phyloP scores from a whole-genome alignment of 1,139 yeast genomes.

The Kodamaea plutei region DNA sequence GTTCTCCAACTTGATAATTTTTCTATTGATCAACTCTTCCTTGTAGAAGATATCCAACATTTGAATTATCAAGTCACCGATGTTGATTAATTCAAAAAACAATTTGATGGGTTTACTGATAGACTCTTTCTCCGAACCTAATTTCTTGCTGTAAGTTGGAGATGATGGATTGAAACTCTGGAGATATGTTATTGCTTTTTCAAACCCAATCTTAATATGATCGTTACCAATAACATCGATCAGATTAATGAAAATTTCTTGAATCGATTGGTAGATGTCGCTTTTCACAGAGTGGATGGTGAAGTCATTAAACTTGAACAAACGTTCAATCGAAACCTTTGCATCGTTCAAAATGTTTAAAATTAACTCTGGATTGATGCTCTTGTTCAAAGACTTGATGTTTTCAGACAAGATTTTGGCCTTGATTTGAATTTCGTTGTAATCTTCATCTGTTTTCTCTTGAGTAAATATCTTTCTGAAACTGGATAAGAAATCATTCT shows the following conservation, averaged over 20 bases:
- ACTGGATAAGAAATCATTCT: conserved; percentile 48
- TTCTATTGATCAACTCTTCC: conserved; percentile 67
- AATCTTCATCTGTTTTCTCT: conserved; percentile 24
- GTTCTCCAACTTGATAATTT: conserved; percentile 60
- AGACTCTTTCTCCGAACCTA: conserved; percentile 21
- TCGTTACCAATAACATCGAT: conserved; percentile 61
- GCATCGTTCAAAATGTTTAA: conserved; percentile 38
- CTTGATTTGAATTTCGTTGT: conserved; percentile 41
- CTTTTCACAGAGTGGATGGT: conserved; percentile 29
- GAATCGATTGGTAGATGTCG: conserved; percentile 34
- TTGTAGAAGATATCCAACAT: conserved; percentile 90
- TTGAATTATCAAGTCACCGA: conserved; percentile 89
- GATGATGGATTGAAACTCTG: conserved; percentile 64
- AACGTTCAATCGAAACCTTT: conserved; percentile 30
- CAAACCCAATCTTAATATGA: conserved; percentile 80
- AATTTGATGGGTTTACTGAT: conserved; percentile 78
- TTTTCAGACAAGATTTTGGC: conserved; percentile 43
- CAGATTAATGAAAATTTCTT: conserved; percentile 64
- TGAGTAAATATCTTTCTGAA: conserved; percentile 60
- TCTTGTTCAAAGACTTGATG: conserved; percentile 37
- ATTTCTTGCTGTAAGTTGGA: conserved; percentile 16
- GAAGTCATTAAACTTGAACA: conserved; percentile 31
- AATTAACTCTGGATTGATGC: conserved; percentile 39
- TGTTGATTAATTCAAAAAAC: conserved; percentile 85
- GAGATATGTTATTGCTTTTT: conserved; percentile 68